A percentile compares a stretch with the other conserved stretches of the same genome.
Evolutionary conservation across 2,329 filamentous ascomycete species (phyloP).

Genomic region (Aspergillus fumigatiaffinis): DNA sequence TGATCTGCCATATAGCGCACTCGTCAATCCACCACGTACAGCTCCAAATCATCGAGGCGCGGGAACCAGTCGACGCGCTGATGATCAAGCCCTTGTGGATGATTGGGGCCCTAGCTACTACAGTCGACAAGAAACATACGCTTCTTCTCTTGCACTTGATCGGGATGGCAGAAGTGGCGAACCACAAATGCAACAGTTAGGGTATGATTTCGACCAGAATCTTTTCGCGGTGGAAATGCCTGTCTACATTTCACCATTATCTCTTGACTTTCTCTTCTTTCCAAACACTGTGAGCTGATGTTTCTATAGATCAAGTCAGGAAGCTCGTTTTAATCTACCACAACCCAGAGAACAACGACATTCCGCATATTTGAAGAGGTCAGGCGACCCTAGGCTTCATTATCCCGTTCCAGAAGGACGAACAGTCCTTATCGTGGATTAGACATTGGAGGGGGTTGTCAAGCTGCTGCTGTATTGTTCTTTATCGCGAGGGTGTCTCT

Average conservation of each 20-base stretch:
- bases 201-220: conserved; percentile 17
- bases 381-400: conserved; percentile 16
- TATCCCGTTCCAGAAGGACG: conserved; percentile 19
- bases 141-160: conserved; percentile 10
- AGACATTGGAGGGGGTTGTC: neutral
- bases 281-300: conserved; percentile 5
- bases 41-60: conserved; percentile 10
- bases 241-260: neutral
- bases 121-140: conserved; percentile 1
- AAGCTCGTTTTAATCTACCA: conserved; percentile 16
- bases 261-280: neutral
- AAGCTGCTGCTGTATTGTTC: neutral
- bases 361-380: conserved; percentile 21
- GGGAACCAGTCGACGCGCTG: conserved; percentile 7
- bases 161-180: conserved; percentile 13
- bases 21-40: conserved; percentile 10
- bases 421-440: conserved; percentile 28
- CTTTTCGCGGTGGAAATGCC: neutral
- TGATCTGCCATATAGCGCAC: conserved; percentile 11
- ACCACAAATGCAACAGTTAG: conserved; percentile 13
- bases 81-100: conserved; percentile 14
- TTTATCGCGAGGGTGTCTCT: neutral
- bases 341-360: conserved; percentile 18
- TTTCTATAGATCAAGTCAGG: conserved; percentile 10
- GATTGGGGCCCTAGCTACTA: conserved; percentile 2